Conservation (phyloP, 108 stramenopile genomes). For the Cyclotella choctawhatcheeana region DNA sequence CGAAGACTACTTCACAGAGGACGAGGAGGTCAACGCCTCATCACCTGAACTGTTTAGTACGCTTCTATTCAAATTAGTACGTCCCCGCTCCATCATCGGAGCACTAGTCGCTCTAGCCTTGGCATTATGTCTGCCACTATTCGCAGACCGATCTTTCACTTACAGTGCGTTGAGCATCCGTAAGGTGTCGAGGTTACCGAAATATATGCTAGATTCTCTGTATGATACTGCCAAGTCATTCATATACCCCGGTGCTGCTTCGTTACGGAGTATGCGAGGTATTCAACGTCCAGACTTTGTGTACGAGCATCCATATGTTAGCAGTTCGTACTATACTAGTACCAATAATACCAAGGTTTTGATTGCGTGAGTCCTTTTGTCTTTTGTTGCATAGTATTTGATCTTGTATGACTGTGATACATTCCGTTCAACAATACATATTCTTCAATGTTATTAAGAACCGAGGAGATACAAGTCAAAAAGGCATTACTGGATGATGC, state of each 20-base stretch:
- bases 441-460: not conserved
- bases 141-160: not conserved
- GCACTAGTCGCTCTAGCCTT: not conserved
- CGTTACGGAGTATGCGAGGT: not conserved
- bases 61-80: not conserved
- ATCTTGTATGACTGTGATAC: no score
- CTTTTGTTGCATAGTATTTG: no score
- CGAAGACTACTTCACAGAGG: slow-evolving; percentile 2
- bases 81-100: not conserved
- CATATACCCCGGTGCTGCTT: not conserved
- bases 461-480: slow-evolving; percentile 45
- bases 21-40: not conserved
- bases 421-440: no score
- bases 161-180: not conserved
- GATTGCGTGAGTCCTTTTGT: slow-evolving; percentile 6
- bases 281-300: slow-evolving; percentile 53
- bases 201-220: not conserved
- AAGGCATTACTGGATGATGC: slow-evolving; percentile 23
- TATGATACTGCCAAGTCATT: not conserved
- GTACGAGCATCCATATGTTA: slow-evolving; percentile 65
- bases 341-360: slow-evolving; percentile 53
- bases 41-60: not conserved
- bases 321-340: slow-evolving; percentile 57
- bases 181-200: slow-evolving; percentile 7
- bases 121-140: not conserved